phyloP scores from a whole-genome alignment of 2,329 filamentous ascomycete genomes.

The Monosporascus sp. region DNA sequence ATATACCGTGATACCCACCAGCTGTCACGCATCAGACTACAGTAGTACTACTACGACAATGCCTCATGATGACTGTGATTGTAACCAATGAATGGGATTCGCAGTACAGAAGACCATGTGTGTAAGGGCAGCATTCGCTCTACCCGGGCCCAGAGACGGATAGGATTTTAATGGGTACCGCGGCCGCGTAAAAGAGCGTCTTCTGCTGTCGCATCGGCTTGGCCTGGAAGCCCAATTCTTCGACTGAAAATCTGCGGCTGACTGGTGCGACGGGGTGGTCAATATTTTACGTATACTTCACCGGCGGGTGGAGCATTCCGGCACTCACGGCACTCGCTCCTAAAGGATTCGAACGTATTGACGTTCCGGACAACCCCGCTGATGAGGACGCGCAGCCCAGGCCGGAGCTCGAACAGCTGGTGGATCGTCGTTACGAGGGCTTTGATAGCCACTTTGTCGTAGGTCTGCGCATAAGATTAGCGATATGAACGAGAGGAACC shows the following conservation, averaged over 20 bases:
- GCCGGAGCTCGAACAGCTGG: slow-evolving; percentile 49
- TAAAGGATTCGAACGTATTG: slow-evolving; percentile 55
- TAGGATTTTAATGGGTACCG: slow-evolving; percentile 23
- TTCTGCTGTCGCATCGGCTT: slow-evolving; percentile 35
- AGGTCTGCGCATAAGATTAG: slow-evolving; percentile 40
- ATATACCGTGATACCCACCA: too few relatives aligned
- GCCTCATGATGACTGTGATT: too few relatives aligned
- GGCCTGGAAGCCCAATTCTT: slow-evolving; percentile 35
- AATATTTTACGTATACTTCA: too few relatives aligned
- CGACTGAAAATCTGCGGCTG: slow-evolving; percentile 26
- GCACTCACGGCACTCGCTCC: slow-evolving; percentile 51
- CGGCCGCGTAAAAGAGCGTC: slow-evolving; percentile 39
- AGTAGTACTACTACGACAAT: too few relatives aligned
- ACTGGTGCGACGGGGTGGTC: slow-evolving; percentile 15
- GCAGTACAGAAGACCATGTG: too few relatives aligned
- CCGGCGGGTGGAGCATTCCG: too few relatives aligned
- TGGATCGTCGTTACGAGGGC: slow-evolving; percentile 49
- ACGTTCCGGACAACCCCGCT: slow-evolving; percentile 57
- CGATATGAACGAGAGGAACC: background rate
- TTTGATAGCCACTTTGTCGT: slow-evolving; percentile 53
- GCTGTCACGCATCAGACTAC: too few relatives aligned
- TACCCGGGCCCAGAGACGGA: slow-evolving; percentile 10
- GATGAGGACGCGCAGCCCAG: slow-evolving; percentile 48
- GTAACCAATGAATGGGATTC: too few relatives aligned
- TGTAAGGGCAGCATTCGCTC: too few relatives aligned